Conservation (phyloP, 768 basidiomycete genomes). For the Rhodotorula kratochvilovae region DNA sequence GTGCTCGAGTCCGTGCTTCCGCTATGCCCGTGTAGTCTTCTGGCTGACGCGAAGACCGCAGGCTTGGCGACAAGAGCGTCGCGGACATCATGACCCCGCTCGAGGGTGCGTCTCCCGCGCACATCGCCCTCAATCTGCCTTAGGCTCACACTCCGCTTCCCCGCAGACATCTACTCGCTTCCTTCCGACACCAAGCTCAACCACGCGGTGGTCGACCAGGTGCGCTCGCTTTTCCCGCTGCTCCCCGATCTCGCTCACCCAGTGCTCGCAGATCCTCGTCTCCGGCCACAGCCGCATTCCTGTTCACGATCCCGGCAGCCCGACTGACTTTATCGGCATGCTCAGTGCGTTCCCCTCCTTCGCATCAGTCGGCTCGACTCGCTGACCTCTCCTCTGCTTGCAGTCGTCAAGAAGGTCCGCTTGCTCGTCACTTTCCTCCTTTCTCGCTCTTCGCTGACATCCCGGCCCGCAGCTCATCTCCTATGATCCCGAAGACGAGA, state of each 20-base stretch:
- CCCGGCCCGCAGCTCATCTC: conserved; percentile 59
- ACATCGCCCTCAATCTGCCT: too few relatives aligned
- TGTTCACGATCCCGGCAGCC: conserved; percentile 67
- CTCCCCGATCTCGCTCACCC: conserved; percentile 2
- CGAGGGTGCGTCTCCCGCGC: conserved; percentile 48
- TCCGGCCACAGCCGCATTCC: conserved; percentile 87
- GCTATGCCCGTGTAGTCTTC: too few relatives aligned
- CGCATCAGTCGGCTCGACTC: too few relatives aligned
- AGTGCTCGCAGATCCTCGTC: conserved; percentile 45
- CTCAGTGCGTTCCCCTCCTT: conserved; percentile 46
- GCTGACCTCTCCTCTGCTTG: conserved; percentile 40
- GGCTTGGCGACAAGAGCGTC: conserved; percentile 51
- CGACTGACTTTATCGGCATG: conserved; percentile 69
- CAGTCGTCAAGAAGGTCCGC: conserved; percentile 19
- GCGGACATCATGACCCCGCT: conserved; percentile 76
- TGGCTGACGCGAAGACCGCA: neutral
- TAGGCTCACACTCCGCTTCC: neutral
- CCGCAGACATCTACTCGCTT: conserved; percentile 68
- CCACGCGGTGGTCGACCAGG: conserved; percentile 64
- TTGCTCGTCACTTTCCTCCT: neutral
- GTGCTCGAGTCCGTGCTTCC: conserved; percentile 26
- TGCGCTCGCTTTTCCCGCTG: conserved; percentile 46
- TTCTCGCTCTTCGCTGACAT: conserved; percentile 43
- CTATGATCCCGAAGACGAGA: conserved; percentile 75
- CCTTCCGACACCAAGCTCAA: conserved; percentile 73